phyloP scores from a whole-genome alignment of 768 basidiomycete genomes.

The Tricholoma matsutake region DNA sequence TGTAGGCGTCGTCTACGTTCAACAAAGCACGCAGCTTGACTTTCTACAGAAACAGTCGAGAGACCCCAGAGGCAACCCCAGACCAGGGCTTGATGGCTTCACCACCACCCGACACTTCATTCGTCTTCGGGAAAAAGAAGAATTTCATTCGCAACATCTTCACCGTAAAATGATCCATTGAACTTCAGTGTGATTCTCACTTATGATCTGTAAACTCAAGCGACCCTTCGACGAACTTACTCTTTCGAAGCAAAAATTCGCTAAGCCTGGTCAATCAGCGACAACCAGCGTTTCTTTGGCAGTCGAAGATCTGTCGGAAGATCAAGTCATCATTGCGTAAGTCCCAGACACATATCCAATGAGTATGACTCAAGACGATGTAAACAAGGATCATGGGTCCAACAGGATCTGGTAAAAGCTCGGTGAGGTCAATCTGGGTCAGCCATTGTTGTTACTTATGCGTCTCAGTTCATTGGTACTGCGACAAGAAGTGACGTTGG shows the following conservation, averaged over 20 bases:
- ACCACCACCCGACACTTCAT: neutral
- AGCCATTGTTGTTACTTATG: neutral
- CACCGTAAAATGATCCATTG: neutral
- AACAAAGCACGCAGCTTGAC: neutral
- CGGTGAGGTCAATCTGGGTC: neutral
- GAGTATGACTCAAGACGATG: neutral
- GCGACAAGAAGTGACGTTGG: neutral
- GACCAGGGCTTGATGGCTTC: no score
- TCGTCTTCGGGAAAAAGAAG: neutral
- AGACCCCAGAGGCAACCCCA: no score
- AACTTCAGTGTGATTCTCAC: neutral
- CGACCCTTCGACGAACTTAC: neutral
- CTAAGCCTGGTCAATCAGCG: neutral
- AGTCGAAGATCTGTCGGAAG: neutral
- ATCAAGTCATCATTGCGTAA: conserved; percentile 4
- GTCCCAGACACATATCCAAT: neutral
- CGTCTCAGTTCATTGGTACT: neutral
- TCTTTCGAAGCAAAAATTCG: neutral
- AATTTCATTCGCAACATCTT: neutral
- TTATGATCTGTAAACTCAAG: neutral
- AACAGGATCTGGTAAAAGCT: conserved; percentile 4
- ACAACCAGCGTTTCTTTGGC: neutral
- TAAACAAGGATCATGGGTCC: neutral
- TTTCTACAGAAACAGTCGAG: neutral
- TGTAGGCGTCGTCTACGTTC: neutral